Conservation (phyloP, 1,139 yeast genomes). For the Magnusiomyces fungicola region DNA sequence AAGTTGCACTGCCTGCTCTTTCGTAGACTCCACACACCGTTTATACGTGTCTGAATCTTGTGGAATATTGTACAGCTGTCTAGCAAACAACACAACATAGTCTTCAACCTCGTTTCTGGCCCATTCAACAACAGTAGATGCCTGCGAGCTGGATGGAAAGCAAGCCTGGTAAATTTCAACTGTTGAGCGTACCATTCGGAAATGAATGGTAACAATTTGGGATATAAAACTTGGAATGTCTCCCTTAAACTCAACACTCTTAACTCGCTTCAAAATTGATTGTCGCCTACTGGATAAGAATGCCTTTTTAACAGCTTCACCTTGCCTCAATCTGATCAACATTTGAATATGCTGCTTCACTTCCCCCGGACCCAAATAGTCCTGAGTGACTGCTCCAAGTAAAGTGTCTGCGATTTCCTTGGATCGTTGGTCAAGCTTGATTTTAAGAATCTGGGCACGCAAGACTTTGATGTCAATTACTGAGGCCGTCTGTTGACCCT, state of each 20-base stretch:
- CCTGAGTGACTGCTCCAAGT: slow-evolving; percentile 31
- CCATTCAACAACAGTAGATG: slow-evolving; percentile 55
- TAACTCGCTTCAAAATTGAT: slow-evolving; percentile 39
- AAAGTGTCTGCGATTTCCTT: slow-evolving; percentile 25
- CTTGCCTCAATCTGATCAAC: slow-evolving; percentile 38
- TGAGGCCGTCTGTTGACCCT: slow-evolving; percentile 1
- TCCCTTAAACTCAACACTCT: slow-evolving; percentile 47
- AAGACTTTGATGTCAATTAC: slow-evolving; percentile 12
- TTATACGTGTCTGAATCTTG: slow-evolving; percentile 41
- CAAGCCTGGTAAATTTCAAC: slow-evolving; percentile 41
- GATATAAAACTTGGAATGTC: slow-evolving; percentile 49
- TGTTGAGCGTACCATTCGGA: slow-evolving; percentile 47
- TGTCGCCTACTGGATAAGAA: slow-evolving; percentile 42
- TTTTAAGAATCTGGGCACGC: slow-evolving; percentile 19
- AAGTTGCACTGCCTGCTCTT: slow-evolving; percentile 55
- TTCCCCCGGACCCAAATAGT: slow-evolving; percentile 29
- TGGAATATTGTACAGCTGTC: slow-evolving; percentile 62
- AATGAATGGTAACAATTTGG: slow-evolving; percentile 53
- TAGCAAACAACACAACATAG: slow-evolving; percentile 53
- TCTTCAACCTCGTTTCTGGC: slow-evolving; percentile 57
- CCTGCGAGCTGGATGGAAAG: slow-evolving; percentile 31
- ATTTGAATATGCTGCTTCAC: slow-evolving; percentile 32
- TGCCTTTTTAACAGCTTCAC: slow-evolving; percentile 42
- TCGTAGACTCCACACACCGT: slow-evolving; percentile 47
- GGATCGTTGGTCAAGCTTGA: slow-evolving; percentile 28